Base-by-base conservation (phyloP, 192 early-diverging fungal genomes). In the Coemansia sp. region DNA sequence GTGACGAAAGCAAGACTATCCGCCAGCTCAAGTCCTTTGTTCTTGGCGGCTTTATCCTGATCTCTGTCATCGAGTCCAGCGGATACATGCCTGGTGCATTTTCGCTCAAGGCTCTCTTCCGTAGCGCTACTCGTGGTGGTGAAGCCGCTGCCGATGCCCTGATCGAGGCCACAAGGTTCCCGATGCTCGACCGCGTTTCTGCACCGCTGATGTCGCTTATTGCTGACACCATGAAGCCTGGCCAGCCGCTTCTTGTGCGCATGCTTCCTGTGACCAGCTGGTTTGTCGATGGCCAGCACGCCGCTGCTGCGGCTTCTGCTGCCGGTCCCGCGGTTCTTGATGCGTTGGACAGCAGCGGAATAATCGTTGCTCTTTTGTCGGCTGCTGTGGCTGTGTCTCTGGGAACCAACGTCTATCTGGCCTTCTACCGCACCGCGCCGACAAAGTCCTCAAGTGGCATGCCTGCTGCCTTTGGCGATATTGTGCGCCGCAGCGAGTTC, bases 1-100 rank as follows among this genome's bases (percentile, higher is more conserved):
- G 77, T 61, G 73, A 66, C 71, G 77, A 80, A 63, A 80, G 74
- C 69, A 75, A 64, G 72, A 80, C 72, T 1, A 80, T 80, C 40
- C 49, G 77, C 25, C 72, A 55, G 63, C 77, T 80, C 72, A 80
- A 80, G 72, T 57, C 77, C n/a, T 60, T 80, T 32, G 77, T 80
- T 18, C 72, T 80, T 30, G 72, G 72, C 42, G 77, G 77, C 12
- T 75, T 80, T 31, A 68, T 80, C 34, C 66, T 80, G 10, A 56
- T 75, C 11, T 75, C 77, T 52, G 56, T 73, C 60, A 80, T 80
- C 63, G 77, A 80, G 72, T 75, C 76, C 0, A 70, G 66, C 31
- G 77, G 77, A 0, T 72, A 73, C 49, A 68, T 80, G 77, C 58
- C 66, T n/a, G 72, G 72, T 11, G 63, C 77, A 3, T 80, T 80